Percentiles rank a stretch among this genome's conserved stretches.
Conservation (phyloP, 257 asterid genomes). For the Scutellaria minor region DNA sequence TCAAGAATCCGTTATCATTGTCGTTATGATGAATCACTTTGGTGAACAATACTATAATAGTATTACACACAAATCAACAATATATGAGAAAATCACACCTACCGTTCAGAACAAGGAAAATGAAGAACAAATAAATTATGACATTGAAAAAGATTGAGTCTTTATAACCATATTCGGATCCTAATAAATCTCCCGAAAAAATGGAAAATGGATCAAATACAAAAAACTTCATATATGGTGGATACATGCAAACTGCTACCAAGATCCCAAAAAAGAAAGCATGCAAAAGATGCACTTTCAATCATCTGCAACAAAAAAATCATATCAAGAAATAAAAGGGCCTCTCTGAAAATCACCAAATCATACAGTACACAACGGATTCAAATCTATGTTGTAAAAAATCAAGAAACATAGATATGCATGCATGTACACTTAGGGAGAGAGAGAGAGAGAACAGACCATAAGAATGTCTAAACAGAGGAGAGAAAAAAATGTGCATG, state of each 20-base stretch:
- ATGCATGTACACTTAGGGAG: not conserved
- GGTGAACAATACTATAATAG: not conserved
- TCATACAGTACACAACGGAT: slow-evolving; percentile 29
- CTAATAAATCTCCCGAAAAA: not conserved
- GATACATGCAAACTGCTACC: slow-evolving; percentile 8
- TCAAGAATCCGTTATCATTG: not conserved
- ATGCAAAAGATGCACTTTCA: slow-evolving; percentile 32
- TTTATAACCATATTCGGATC: not conserved
- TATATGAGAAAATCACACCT: no score
- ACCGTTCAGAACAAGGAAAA: not conserved
- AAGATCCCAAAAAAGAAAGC: slow-evolving; percentile 2
- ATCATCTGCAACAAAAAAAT: slow-evolving; percentile 30
- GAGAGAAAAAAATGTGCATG: slow-evolving; percentile 38
- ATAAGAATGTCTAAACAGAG: slow-evolving; percentile 13
- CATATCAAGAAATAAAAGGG: slow-evolving; percentile 18
- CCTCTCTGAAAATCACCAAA: not conserved
- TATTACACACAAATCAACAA: not conserved
- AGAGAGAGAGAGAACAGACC: slow-evolving; percentile 23
- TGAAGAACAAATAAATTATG: not conserved
- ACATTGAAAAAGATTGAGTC: not conserved
- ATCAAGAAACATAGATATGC: slow-evolving; percentile 26
- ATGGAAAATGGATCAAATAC: slow-evolving; percentile 12
- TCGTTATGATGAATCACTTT: not conserved
- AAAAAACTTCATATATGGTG: not conserved
- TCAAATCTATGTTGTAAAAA: slow-evolving; percentile 22